Conservation (phyloP, 225 moss, liverwort and hornwort genomes). For the Takakia lepidozioides region DNA sequence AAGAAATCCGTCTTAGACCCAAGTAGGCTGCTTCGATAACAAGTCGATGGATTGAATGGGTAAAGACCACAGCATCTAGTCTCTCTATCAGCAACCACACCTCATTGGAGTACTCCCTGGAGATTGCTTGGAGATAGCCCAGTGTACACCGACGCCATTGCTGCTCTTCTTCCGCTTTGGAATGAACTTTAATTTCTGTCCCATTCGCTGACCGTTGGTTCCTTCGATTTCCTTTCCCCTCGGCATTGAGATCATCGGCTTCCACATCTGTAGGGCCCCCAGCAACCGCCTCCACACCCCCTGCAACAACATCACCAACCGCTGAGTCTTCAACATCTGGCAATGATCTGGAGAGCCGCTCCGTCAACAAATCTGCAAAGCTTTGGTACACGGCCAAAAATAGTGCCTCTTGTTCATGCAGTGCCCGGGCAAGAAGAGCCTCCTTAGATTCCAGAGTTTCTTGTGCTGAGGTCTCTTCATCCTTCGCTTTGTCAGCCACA, state of each 20-base stretch:
- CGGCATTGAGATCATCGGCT: constrained; percentile 23
- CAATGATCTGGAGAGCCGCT: constrained; percentile 43
- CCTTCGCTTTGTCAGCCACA: constrained; percentile 64
- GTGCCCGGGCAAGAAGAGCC: constrained; percentile 72
- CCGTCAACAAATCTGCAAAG: constrained; percentile 63
- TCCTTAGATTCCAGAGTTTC: constrained; percentile 88
- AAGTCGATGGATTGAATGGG: constrained; percentile 47
- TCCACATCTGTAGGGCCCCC: constrained; percentile 33
- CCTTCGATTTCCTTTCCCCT: constrained; percentile 34
- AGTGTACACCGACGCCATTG: constrained; percentile 83
- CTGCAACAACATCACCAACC: constrained; percentile 10
- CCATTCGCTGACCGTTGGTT: constrained; percentile 22
- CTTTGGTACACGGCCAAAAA: constrained; percentile 73
- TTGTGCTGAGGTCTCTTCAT: constrained; percentile 66
- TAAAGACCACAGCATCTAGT: constrained; percentile 71
- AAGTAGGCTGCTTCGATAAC: constrained; percentile 59
- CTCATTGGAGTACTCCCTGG: constrained; percentile 81
- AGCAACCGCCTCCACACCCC: constrained; percentile 20
- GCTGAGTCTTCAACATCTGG: constrained; percentile 13
- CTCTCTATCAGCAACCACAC: constrained; percentile 82
- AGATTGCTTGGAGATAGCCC: constrained; percentile 68
- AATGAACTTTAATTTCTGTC: constrained; percentile 4
- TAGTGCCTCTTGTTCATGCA: constrained; percentile 82
- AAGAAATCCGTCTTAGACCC: constrained; percentile 63
- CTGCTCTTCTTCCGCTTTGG: constrained; percentile 57